Conservation (phyloP, 768 basidiomycete genomes). For the Leccinum boreale region DNA sequence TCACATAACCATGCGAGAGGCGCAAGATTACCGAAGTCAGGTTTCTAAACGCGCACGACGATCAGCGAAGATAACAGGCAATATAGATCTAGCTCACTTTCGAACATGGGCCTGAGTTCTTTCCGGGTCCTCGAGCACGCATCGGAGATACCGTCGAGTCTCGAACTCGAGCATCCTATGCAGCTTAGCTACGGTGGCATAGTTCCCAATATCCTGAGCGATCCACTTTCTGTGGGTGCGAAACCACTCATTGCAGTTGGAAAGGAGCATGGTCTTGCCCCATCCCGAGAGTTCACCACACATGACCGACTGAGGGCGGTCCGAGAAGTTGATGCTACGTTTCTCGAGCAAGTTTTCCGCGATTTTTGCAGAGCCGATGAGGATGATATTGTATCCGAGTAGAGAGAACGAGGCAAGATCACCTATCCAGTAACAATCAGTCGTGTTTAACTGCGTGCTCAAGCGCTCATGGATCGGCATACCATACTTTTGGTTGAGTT, state of each 20-base stretch:
- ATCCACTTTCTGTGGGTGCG: slow-evolving; percentile 18
- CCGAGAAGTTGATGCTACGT: slow-evolving; percentile 40
- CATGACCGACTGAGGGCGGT: slow-evolving; percentile 21
- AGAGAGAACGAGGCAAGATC: slow-evolving; percentile 14
- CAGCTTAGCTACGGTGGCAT: slow-evolving; percentile 7
- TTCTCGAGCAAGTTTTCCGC: slow-evolving; percentile 46
- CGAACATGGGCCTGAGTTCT: neutral
- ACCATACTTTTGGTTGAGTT: slow-evolving; percentile 14
- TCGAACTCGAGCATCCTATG: slow-evolving; percentile 19
- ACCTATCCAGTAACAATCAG: slow-evolving; percentile 1
- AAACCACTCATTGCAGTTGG: slow-evolving; percentile 13
- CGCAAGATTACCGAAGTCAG: slow-evolving; percentile 30
- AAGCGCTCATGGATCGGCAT: neutral
- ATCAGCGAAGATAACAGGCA: neutral
- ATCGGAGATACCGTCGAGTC: slow-evolving; percentile 11
- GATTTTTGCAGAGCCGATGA: slow-evolving; percentile 42
- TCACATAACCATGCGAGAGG: slow-evolving; percentile 39
- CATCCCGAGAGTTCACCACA: slow-evolving; percentile 20
- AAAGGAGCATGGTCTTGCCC: slow-evolving; percentile 18
- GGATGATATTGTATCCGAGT: slow-evolving; percentile 34
- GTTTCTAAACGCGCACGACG: neutral
- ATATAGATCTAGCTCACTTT: neutral
- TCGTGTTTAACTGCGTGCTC: neutral
- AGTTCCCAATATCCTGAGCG: slow-evolving; percentile 13
- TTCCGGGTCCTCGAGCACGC: slow-evolving; percentile 8